A percentile compares a stretch with the other conserved stretches of the same genome.
Evolutionary conservation across 2,329 filamentous ascomycete genomes (phyloP).

Genomic region (Diaporthe sp.): DNA sequence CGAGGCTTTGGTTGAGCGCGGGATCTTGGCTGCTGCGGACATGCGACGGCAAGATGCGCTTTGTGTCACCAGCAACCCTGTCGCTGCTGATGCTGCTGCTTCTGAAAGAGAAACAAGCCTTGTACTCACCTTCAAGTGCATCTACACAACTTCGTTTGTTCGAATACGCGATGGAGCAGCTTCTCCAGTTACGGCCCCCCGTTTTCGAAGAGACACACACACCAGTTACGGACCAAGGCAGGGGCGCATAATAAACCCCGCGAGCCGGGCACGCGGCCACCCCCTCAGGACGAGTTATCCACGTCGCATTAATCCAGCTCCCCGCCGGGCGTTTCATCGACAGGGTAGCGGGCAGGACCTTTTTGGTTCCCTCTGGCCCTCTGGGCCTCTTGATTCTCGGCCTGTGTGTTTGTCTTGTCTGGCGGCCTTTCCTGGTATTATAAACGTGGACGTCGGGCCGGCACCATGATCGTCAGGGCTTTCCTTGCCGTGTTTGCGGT

Average conservation of each 20-base stretch:
- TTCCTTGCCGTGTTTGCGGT: constrained; percentile 30
- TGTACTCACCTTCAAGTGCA: background rate
- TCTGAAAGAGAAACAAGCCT: background rate
- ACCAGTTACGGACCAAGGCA: background rate
- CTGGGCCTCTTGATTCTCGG: background rate
- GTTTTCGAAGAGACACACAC: too few relatives aligned
- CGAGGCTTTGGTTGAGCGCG: background rate
- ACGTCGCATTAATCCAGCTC: background rate
- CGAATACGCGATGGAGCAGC: too few relatives aligned
- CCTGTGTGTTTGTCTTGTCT: too few relatives aligned
- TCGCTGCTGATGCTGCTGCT: background rate
- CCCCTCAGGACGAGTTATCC: too few relatives aligned
- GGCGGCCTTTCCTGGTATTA: too few relatives aligned
- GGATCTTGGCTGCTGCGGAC: constrained; percentile 1
- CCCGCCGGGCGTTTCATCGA: constrained; percentile 16
- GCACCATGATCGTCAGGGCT: constrained; percentile 29
- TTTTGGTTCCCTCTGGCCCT: background rate
- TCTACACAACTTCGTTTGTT: too few relatives aligned
- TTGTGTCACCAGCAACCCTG: background rate
- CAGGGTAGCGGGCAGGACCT: background rate
- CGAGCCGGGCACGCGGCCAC: background rate
- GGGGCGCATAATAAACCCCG: background rate
- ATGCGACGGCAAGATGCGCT: background rate
- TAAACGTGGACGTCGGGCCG: background rate
- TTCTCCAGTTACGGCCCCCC: too few relatives aligned